Evolutionary conservation across 441 rosid species (phyloP), one percentile per base, ranked within the genome.

Genomic region (Eutrema salsugineum): DNA sequence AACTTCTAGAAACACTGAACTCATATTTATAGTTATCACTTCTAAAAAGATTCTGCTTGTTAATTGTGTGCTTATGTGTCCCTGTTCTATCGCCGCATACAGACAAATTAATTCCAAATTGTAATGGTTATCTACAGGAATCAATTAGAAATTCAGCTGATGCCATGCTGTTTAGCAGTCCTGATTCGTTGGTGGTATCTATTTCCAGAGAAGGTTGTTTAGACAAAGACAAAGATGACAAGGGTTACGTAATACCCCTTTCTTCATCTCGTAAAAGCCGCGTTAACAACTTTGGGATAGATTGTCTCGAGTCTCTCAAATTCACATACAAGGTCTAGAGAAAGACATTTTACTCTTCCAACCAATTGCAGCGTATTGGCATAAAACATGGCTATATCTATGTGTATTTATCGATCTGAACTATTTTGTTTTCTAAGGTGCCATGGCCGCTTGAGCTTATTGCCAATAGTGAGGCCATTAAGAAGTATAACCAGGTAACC

Each of bases 391-490:
- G 28, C 17, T 60, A 33, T 59, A 7, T 50, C 14, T 65, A 56
- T 20, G 55, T 71, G 68, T 51, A 49, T 44, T 63, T 65, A 19
- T 58, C 59, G 15, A 66, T 59, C n/a, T 36, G 28, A 11, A 43
- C 43, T 19, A 15, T 24, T 63, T 70, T 32, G 27, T 6, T 72
- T 68, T 70, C 61, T 55, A 86, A 94, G 97, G 97, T 93, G 61
- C 83, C 98, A 70, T 95, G 99, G 99, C 99, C 98, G 8, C 96
- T 95, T 75, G 97, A 93, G 83, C 95, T 95, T 76, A 91, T 93
- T 78, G 98, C 93, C 63, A 91, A 90, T 76, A 43, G 79, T 36
- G 99, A 93, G 77, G 86, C 95, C 56, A 93, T 91, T 71, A 92
- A 85, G 82, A 95, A 89, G 83, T 95, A 95, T 84, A 95, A 93